Conservation (phyloP, 2,329 filamentous ascomycete species). For the Mollisiaceae sp. region DNA sequence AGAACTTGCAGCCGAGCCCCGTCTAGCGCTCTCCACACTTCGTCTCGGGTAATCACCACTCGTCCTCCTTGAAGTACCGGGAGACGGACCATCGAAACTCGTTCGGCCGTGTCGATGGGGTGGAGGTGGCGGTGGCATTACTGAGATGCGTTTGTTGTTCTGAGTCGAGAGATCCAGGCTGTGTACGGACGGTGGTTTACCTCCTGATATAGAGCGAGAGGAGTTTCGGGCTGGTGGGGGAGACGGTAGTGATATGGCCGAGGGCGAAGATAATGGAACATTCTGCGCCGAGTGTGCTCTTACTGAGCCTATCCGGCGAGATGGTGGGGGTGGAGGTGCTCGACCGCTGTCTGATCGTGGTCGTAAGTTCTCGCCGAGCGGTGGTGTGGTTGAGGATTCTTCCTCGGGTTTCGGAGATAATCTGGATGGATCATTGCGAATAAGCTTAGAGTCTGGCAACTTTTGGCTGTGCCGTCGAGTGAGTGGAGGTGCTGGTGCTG, state of each 20-base stretch:
- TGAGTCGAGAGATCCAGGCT: constrained; percentile 34
- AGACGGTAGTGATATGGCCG: constrained; percentile 45
- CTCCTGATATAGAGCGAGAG: constrained; percentile 30
- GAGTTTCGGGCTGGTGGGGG: constrained; percentile 46
- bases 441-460: constrained; percentile 37
- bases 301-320: constrained; percentile 37
- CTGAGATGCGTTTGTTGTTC: constrained; percentile 36
- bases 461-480: constrained; percentile 42
- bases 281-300: constrained; percentile 32
- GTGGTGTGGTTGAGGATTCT: constrained; percentile 26
- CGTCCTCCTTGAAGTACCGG: constrained; percentile 27
- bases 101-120: constrained; percentile 48
- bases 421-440: constrained; percentile 31
- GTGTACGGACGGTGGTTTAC: constrained; percentile 35
- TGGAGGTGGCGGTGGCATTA: constrained; percentile 44
- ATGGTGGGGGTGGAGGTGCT: constrained; percentile 36
- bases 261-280: constrained; percentile 39
- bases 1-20: constrained; percentile 34
- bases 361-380: constrained; percentile 20
- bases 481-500: constrained; percentile 49
- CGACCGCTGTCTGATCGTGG: constrained; percentile 27
- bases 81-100: constrained; percentile 36
- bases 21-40: constrained; percentile 33
- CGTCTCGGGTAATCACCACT: constrained; percentile 37
- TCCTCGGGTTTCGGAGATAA: constrained; percentile 40